Evolutionary conservation across 169 alveolate genomes (phyloP), one percentile per base, ranked within the genome.

Genomic region (Babesia microti): DNA sequence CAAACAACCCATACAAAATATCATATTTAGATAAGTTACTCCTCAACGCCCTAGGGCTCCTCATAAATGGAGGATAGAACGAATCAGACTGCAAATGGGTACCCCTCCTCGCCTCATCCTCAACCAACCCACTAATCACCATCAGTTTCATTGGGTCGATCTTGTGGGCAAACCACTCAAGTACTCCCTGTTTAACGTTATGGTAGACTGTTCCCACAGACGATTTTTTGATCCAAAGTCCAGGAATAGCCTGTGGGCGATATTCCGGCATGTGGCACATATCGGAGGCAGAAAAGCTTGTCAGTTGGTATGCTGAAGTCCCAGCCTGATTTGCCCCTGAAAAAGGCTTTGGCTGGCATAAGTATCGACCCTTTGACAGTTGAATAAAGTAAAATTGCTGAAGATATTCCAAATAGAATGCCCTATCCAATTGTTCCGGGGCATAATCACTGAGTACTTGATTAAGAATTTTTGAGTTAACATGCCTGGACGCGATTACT

Each of bases 281-380:
- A 15, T 48, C 57, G 29, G 53, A 60, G 11, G 70, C 72, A 23
- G 43, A 27, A 12, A 27, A 36, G 12, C 32, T 28, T 3, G 70
- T 23, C 2, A 30, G 23, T 14, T 22, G 15, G 36, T 54, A 55
- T 0, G 43, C 76, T 12, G 9, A 33, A 11, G 23, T 47, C 40
- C 17, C 28, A 15, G 33, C 43, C n/a, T n/a, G n/a, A n/a, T n/a
- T n/a, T n/a, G n/a, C 26, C 11, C 34, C 54, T n/a, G 66, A n/a
- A n/a, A n/a, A n/a, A n/a, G n/a, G 66, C 12, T 9, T 17, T 7
- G 32, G 49, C 52, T 55, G 63, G 51, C 53, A 65, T 14, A 55
- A 65, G 29, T 65, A 59, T n/a, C n/a, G n/a, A 6, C 76, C 76
- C 1, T 53, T 58, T 1, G 76, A 70, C 19, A 65, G 63, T 6